Conservation (phyloP, 305 asterid species). For the Nicotiana rustica region DNA sequence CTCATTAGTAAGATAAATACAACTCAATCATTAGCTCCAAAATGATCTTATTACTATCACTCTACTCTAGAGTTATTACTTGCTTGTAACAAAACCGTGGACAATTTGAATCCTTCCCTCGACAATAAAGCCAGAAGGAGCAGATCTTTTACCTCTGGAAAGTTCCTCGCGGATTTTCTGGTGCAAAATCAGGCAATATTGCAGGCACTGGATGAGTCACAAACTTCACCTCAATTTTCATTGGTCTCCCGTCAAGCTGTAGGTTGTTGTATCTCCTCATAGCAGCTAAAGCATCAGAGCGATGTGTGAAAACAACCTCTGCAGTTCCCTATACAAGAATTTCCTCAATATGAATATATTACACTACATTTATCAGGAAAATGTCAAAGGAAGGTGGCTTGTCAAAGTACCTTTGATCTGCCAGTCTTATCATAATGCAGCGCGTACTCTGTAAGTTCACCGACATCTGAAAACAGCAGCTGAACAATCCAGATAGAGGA, state of each 20-base stretch:
- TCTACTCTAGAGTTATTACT: constrained; percentile 23
- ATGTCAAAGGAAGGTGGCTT: not conserved
- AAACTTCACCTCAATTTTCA: constrained; percentile 47
- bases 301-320: constrained; percentile 52
- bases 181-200: constrained; percentile 31
- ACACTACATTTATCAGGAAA: not conserved
- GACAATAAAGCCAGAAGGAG: not conserved
- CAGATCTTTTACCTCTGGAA: constrained; percentile 33
- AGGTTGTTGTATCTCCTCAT: constrained; percentile 45
- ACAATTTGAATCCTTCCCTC: constrained; percentile 2
- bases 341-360: constrained; percentile 8
- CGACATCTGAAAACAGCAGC: constrained; percentile 57
- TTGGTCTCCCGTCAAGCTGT: constrained; percentile 55
- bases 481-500: constrained; percentile 31
- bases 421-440: constrained; percentile 58
- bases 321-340: constrained; percentile 55
- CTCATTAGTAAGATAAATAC: not conserved
- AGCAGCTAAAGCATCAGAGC: constrained; percentile 58
- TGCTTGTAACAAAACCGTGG: not conserved
- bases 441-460: constrained; percentile 49
- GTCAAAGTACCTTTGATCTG: constrained; percentile 50
- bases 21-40: not conserved
- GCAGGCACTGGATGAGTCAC: constrained; percentile 42
- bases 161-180: constrained; percentile 26
- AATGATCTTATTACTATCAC: not conserved